A percentile compares a stretch with the other conserved stretches of the same genome.
These are phyloP conservation scores for Aechmea fasciata DNA, from an alignment of 176 grass and related monocot genomes.

Conservation along the genomic window DNA sequence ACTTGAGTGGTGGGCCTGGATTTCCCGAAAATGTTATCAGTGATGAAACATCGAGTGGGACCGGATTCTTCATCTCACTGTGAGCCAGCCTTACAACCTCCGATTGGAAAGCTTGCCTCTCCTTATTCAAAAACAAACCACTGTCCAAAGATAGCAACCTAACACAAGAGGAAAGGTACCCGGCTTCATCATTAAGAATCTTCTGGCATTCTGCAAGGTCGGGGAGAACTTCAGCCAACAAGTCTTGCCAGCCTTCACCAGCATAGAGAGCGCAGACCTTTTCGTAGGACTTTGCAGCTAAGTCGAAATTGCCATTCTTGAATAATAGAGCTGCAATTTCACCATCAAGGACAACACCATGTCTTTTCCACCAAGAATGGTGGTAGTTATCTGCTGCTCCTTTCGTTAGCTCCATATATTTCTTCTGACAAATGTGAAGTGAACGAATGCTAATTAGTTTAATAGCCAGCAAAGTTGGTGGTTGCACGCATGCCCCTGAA, in stretches of 20 bases:
- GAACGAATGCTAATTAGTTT: background rate
- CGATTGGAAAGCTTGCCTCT: slow-evolving; percentile 79
- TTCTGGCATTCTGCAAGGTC: slow-evolving; percentile 97
- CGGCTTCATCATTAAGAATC: slow-evolving; percentile 83
- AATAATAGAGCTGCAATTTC: slow-evolving; percentile 87
- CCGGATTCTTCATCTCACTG: slow-evolving; percentile 80
- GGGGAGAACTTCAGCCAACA: slow-evolving; percentile 85
- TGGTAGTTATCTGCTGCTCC: slow-evolving; percentile 95
- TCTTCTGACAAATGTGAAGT: slow-evolving; percentile 46
- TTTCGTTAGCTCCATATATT: slow-evolving; percentile 98
- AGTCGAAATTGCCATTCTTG: slow-evolving; percentile 74
- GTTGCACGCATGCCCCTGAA: too few species aligned
- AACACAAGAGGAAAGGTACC: slow-evolving; percentile 85
- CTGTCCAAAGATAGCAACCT: slow-evolving; percentile 77
- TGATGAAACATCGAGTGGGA: slow-evolving; percentile 94
- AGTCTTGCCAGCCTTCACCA: slow-evolving; percentile 90
- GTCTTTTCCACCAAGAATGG: slow-evolving; percentile 98
- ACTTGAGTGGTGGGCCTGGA: slow-evolving; percentile 62
- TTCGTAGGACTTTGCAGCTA: slow-evolving; percentile 97
- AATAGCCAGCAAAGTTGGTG: background rate
- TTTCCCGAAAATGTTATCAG: slow-evolving; percentile 88
- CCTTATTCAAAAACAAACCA: slow-evolving; percentile 70
- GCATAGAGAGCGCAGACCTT: slow-evolving; percentile 93
- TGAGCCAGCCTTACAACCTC: slow-evolving; percentile 94
- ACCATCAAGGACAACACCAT: slow-evolving; percentile 97